Base-by-base conservation (phyloP, 495 filamentous ascomycete species). In the Hypoxylon crocopeplum region DNA sequence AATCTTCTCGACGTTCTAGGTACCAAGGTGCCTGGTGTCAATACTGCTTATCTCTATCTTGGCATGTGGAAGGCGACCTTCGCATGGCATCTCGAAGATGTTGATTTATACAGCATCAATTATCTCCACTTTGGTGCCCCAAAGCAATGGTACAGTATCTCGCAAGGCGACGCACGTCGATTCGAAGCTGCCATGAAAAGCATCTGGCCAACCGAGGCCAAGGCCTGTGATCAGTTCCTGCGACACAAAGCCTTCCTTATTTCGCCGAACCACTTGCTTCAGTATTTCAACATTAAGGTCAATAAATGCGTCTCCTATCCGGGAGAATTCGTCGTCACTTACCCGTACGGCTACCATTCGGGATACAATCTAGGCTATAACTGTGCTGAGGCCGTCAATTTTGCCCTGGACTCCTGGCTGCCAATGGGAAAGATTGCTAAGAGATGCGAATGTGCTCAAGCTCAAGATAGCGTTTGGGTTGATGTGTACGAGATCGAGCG, bases 41-140 rank as follows among this genome's bases (percentile, higher is more conserved):
- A 98, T 68, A 98, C 95, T 3, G 93, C 94, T n/a, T 98, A 98
- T 71, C 81, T 98, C 8, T 98, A 98, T 59, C 79, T 98, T 36
- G 94, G 94, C 15, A 98, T 98, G 95, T 98, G 94, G 94, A 98
- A 97, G 68, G 94, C 94, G 15, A 97, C 94, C 1, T 98, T 98
- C 69, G 93, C 94, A 7, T 98, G 94, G 94, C 94, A 98, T 83
- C 77, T 98, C 32, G 94, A 98, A 68, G 94, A 98, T 75, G 92
- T 98, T 48, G 94, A 98, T 76, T 84, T 98, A 1, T 98, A 98
- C 82, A 97, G 93, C 75, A 98, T 98, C 79, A 98, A 98, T 77
- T 98, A 97, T 72, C 92, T 98, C 56, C 94, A 98, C 69, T 98
- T 98, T 70, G 94, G 94, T 36, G 94, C 94, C 8, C 94, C 94